Evolutionary conservation across 176 grass and related monocot genomes (phyloP).

Genomic region (Carex myosuroides): DNA sequence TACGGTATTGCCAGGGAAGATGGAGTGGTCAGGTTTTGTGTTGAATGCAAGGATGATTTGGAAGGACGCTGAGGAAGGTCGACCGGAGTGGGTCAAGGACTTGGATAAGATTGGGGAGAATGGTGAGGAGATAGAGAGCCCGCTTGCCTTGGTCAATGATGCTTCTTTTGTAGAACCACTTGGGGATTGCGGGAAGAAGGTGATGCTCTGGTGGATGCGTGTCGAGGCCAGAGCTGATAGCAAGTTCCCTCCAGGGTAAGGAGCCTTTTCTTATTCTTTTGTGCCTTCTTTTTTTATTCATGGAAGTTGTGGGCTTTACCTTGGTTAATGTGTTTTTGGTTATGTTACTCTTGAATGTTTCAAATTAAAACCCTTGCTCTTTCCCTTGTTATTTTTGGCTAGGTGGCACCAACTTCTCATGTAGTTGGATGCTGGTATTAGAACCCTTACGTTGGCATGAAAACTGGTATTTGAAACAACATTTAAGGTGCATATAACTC

Average conservation of each 20-base stretch:
- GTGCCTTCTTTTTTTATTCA: not conserved
- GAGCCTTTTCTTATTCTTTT: not conserved
- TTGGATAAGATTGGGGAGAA: constrained; percentile 79
- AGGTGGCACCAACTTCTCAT: not conserved
- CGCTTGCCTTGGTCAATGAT: constrained; percentile 68
- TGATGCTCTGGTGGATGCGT: constrained; percentile 91
- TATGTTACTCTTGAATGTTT: not conserved
- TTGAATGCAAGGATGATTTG: constrained; percentile 83
- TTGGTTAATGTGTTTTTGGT: not conserved
- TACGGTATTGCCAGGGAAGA: constrained; percentile 49
- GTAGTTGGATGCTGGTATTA: not conserved
- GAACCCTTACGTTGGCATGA: not conserved
- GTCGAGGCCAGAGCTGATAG: constrained; percentile 87
- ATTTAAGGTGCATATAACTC: not conserved
- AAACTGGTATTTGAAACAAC: not conserved
- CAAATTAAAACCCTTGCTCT: not conserved
- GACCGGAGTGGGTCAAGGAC: constrained; percentile 91
- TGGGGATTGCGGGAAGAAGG: constrained; percentile 86
- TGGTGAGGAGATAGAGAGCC: constrained; percentile 79
- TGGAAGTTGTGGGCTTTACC: not conserved
- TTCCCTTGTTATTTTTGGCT: not conserved
- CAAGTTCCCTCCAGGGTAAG: constrained; percentile 92
- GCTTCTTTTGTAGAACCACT: constrained; percentile 73
- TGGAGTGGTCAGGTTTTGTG: constrained; percentile 94
- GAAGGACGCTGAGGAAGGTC: constrained; percentile 71